Conservation (phyloP, 163 green algal species). For the Scenedesmus sp. region DNA sequence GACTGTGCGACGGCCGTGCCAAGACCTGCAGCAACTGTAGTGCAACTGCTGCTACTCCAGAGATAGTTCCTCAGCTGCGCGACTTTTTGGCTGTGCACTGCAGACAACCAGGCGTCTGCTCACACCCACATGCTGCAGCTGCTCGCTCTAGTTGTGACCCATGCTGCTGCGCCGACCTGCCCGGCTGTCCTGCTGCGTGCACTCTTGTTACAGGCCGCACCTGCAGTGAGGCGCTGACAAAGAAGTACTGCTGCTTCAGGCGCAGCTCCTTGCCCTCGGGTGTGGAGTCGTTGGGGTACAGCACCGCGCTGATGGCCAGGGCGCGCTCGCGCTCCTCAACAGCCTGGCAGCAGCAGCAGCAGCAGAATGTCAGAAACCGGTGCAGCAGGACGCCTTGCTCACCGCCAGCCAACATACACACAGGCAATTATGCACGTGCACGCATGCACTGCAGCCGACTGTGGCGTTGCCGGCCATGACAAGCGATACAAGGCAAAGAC, state of each 20-base stretch:
- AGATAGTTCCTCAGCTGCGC: too few relatives aligned
- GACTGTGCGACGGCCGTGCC: not conserved
- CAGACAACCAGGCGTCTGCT: not conserved
- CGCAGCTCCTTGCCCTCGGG: slow-evolving; percentile 95
- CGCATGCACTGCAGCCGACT: too few relatives aligned
- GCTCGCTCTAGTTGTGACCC: not conserved
- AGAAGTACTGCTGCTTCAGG: slow-evolving; percentile 98
- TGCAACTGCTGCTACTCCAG: not conserved
- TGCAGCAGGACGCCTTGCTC: too few relatives aligned
- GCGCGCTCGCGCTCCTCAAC: slow-evolving; percentile 80
- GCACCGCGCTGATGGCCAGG: slow-evolving; percentile 91
- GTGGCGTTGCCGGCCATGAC: too few relatives aligned
- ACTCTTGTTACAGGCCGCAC: slow-evolving; percentile 57
- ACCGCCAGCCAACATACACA: too few relatives aligned
- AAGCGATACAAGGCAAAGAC: too few relatives aligned
- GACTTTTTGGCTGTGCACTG: not conserved
- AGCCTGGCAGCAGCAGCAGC: slow-evolving; percentile 53
- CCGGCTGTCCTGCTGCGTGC: not conserved
- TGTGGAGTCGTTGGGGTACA: slow-evolving; percentile 96
- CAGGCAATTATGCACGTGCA: too few relatives aligned
- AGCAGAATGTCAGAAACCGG: too few relatives aligned
- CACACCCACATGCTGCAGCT: not conserved
- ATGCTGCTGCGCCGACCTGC: not conserved
- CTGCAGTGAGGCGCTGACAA: slow-evolving; percentile 94
- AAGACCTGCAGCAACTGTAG: not conserved